Evolutionary conservation across 495 filamentous ascomycete species (phyloP).

Genomic region (Lasiosphaeriaceae sp.): DNA sequence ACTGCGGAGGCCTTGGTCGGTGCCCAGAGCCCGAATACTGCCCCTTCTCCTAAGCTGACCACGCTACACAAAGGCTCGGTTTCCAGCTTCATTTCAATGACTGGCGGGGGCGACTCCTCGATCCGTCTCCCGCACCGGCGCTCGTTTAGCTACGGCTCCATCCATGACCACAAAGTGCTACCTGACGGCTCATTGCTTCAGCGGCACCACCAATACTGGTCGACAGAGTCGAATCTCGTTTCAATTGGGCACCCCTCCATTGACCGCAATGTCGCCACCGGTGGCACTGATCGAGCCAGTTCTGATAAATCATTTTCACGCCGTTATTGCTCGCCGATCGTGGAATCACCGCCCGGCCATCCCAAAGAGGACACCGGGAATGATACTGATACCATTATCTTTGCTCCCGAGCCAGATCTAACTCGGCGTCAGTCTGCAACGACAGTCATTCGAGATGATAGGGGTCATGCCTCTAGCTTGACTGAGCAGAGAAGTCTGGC

Average conservation of each 20-base stretch:
- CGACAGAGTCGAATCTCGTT: not conserved
- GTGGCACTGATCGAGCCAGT: conserved; percentile 4
- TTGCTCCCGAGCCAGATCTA: not conserved
- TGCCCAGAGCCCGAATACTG: conserved; percentile 4
- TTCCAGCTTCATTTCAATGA: conserved; percentile 1
- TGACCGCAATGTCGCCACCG: conserved; percentile 2
- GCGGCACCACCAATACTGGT: not conserved
- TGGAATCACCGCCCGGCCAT: not conserved
- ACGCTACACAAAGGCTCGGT: conserved; percentile 8
- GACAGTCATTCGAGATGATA: not conserved
- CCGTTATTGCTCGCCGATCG: not conserved
- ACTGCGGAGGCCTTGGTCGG: conserved; percentile 10
- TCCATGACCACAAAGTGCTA: not conserved
- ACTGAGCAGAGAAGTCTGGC: not conserved
- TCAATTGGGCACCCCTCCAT: not conserved
- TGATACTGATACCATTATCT: not conserved
- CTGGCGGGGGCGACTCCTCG: not conserved
- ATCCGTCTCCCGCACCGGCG: not conserved
- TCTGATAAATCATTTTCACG: not conserved
- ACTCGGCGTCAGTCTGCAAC: not conserved
- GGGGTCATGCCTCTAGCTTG: too few relatives aligned
- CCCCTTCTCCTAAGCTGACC: conserved; percentile 14
- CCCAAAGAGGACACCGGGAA: not conserved
- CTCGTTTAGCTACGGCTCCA: not conserved
- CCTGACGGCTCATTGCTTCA: not conserved